These are phyloP conservation scores for Pogostemon cablin DNA, from an alignment of 257 asterid species.

Conservation along the genomic window DNA sequence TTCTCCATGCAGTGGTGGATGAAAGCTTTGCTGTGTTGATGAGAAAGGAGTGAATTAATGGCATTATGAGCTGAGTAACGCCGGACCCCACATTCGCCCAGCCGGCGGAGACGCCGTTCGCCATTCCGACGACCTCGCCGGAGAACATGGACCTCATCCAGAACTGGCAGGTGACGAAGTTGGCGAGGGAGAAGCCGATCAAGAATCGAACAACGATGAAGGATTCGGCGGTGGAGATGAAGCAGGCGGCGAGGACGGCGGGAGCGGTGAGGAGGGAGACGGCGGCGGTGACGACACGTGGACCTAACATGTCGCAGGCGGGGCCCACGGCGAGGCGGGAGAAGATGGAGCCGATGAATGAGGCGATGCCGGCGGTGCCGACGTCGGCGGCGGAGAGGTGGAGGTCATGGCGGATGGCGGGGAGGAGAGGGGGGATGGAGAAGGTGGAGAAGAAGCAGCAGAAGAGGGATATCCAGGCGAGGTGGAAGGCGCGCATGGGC, in stretches of 20 bases:
- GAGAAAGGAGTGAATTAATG: constrained; percentile 50
- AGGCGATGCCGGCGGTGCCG: constrained; percentile 82
- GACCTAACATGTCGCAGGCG: constrained; percentile 78
- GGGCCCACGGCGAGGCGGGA: constrained; percentile 84
- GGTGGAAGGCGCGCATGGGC: constrained; percentile 63
- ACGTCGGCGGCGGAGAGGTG: constrained; percentile 67
- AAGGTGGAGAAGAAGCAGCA: constrained; percentile 64
- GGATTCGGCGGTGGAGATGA: constrained; percentile 39
- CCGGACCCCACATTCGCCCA: constrained; percentile 97
- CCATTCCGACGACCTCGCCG: constrained; percentile 65
- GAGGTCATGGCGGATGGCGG: constrained; percentile 70
- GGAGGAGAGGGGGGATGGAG: constrained; percentile 61
- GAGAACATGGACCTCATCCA: constrained; percentile 94
- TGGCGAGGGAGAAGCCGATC: constrained; percentile 73
- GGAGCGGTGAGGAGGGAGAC: constrained; percentile 72
- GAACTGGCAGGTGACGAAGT: constrained; percentile 81
- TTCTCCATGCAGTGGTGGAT: constrained; percentile 70
- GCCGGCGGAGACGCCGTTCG: constrained; percentile 78
- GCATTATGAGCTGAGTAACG: constrained; percentile 85
- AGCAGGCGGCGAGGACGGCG: constrained; percentile 61
- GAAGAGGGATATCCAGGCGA: constrained; percentile 64
- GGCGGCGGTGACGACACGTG: constrained; percentile 65
- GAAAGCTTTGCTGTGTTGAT: constrained; percentile 44
- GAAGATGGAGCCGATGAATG: constrained; percentile 78
- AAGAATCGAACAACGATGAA: constrained; percentile 69